Base-by-base conservation (phyloP, 768 basidiomycete species). In the Pluteus cervinus region DNA sequence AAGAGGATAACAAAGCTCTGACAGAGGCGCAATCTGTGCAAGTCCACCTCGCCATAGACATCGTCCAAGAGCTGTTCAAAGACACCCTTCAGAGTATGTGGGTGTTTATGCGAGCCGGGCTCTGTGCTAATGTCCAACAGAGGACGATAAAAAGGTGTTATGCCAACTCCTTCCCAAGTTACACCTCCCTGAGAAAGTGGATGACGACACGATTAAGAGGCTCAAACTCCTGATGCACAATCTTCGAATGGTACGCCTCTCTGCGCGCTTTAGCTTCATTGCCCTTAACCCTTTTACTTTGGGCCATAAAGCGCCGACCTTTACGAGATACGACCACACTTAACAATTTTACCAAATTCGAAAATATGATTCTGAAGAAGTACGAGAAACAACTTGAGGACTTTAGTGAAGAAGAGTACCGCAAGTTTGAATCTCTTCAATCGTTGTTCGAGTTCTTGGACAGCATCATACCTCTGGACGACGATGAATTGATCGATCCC, bases 311-410 rank as follows among this genome's bases (percentile, higher is more conserved):
- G 68, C 58, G 57, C 32, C 65, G 63, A 1, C 65, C 60, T 42
- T 74, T 53, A 55, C 71, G 39, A 68, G 93, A 65, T 61, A 68
- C 32, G 49, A 71, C 41, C 58, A 55, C 81, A 10, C 76, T 73
- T 29, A 91, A 82, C 42, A 80, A 88, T 0, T 66, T 94, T 34
- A 62, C 58, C 16, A 80, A 79, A 44, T 92, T 94, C 51, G 79
- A 86, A 22, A 54, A 68, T 1, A 42, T 63, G 4, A 63, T 96
- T 29, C 57, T 61, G 33, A 91, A 88, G 66, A 80, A 77, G 49
- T 90, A 80, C 44, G 75, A 77, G 24, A 69, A 75, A 37, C 78
- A 83, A 47, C 62, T 91, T 9, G 77, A 79, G 42, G 72, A 71
- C 41, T 82, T 88, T 54, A 76, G 69, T 42, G 83, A 86, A 50